These are phyloP conservation scores for Aethionema arabicum DNA, from an alignment of 345 rosid species.

Conservation along the genomic window DNA sequence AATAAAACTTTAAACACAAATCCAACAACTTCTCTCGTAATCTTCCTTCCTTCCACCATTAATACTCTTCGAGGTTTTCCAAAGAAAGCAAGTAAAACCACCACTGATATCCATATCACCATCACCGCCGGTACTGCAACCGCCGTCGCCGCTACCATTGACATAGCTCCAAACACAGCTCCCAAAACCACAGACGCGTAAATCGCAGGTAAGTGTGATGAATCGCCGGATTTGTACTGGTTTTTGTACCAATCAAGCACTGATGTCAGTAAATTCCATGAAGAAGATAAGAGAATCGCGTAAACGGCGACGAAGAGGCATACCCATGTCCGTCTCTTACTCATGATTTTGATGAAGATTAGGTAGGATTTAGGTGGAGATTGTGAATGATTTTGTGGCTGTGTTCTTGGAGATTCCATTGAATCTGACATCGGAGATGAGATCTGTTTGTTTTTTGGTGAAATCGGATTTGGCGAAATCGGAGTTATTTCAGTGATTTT, in stretches of 20 bases:
- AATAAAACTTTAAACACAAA: constrained; percentile 53
- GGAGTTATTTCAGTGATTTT: not conserved
- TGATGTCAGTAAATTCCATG: constrained; percentile 69
- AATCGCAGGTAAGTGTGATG: constrained; percentile 63
- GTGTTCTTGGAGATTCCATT: constrained; percentile 13
- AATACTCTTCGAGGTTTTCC: constrained; percentile 64
- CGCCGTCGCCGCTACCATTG: constrained; percentile 78
- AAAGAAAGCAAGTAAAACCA: constrained; percentile 63
- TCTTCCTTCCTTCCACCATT: constrained; percentile 62
- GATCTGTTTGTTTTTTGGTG: not conserved
- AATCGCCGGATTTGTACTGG: constrained; percentile 20
- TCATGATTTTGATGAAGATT: constrained; percentile 57
- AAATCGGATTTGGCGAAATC: not conserved
- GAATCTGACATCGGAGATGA: not conserved
- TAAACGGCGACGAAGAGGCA: constrained; percentile 66
- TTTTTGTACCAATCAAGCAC: constrained; percentile 58
- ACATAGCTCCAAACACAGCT: constrained; percentile 58
- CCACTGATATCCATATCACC: constrained; percentile 64
- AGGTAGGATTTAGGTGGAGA: constrained; percentile 39
- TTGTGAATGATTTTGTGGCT: not conserved
- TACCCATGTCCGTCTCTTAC: constrained; percentile 84
- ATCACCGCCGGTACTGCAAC: constrained; percentile 82
- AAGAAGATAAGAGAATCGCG: constrained; percentile 51
- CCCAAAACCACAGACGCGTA: constrained; percentile 79
- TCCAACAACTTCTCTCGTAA: constrained; percentile 59